Evolutionary conservation across 1,284 basidiomycete species (phyloP), one percentile per base, ranked within the genome.

Genomic region (Sporisorium iseilematis-ciliati): DNA sequence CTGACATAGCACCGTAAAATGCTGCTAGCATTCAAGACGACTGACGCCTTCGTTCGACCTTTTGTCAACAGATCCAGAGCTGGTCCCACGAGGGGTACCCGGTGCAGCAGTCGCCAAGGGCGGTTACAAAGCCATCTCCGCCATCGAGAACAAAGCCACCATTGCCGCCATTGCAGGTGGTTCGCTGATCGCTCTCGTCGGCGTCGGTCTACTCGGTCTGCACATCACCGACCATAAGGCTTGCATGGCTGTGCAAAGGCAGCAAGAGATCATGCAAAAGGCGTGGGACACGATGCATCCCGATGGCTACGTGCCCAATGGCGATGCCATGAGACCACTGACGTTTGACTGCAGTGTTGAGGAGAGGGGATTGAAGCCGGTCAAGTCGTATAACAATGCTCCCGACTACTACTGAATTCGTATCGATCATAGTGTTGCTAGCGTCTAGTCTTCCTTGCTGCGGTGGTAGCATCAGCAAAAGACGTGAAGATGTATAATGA

Each of bases 281-380:
- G 25, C 45, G 6, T 75, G 72, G 72, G 66, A 75, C n/a, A 16
- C 14, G 6, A 42, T 56, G 45, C 72, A 69, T 33, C 58, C 62
- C 0, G 72, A 75, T 29, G 58, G 65, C 25, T 75, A 56, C 40
- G 51, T 60, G 2, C 46, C 58, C 1, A 38, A n/a, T 3, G 72
- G 72, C 43, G 72, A 68, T 43, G 59, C 62, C 38, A 56, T 75
- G 58, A 66, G 72, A n/a, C 72, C 72, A 0, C 31, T 41, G 0
- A 48, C 25, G 26, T 75, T 75, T 38, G 51, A 68, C 31, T 74
- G 71, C 62, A 61, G 48, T 4, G 16, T 10, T 3, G 61, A 60
- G 31, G 54, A 61, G 54, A 51, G 54, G 29, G 10, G 2, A 10
- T 43, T 65, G 23, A 71, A 58, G 23, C 62, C 68, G 4, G 45